Conservation (phyloP, 495 filamentous ascomycete species). For the Penicillium canescens region DNA sequence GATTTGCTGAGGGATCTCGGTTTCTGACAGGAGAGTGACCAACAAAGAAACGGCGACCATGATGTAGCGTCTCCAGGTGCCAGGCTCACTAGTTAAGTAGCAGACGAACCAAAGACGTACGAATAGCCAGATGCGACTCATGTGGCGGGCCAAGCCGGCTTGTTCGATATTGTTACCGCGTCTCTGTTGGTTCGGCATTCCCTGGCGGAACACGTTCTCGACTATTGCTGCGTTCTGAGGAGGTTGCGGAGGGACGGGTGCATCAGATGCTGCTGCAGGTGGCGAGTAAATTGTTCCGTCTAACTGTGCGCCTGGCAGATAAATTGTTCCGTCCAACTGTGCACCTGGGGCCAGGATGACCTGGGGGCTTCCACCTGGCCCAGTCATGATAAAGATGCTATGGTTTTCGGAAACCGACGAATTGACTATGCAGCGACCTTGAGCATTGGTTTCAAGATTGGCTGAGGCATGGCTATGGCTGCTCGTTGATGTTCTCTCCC, state of each 20-base stretch:
- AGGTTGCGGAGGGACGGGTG: constrained; percentile 33
- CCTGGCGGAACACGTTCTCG: constrained; percentile 42
- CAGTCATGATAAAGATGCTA: no score
- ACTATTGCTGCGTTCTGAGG: constrained; percentile 24
- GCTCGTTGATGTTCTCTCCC: not conserved
- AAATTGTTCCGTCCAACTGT: no score
- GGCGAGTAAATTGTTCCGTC: not conserved
- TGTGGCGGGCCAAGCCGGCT: constrained; percentile 47
- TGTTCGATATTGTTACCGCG: constrained; percentile 41
- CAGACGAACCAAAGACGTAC: constrained; percentile 73
- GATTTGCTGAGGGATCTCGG: constrained; percentile 59
- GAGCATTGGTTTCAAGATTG: no score
- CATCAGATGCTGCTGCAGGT: constrained; percentile 24
- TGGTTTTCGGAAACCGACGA: no score
- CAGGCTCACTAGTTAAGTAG: constrained; percentile 75
- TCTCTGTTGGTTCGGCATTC: constrained; percentile 37
- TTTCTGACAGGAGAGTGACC: constrained; percentile 64
- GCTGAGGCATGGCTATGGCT: not conserved
- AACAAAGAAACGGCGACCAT: constrained; percentile 61
- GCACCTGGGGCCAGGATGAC: no score
- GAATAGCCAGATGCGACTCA: constrained; percentile 74
- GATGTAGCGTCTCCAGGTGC: constrained; percentile 68
- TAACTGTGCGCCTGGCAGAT: not conserved
- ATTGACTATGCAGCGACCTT: no score
- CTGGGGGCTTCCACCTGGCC: no score